Evolutionary conservation across 1,284 basidiomycete species (phyloP).

Genomic region (Naganishia albida): DNA sequence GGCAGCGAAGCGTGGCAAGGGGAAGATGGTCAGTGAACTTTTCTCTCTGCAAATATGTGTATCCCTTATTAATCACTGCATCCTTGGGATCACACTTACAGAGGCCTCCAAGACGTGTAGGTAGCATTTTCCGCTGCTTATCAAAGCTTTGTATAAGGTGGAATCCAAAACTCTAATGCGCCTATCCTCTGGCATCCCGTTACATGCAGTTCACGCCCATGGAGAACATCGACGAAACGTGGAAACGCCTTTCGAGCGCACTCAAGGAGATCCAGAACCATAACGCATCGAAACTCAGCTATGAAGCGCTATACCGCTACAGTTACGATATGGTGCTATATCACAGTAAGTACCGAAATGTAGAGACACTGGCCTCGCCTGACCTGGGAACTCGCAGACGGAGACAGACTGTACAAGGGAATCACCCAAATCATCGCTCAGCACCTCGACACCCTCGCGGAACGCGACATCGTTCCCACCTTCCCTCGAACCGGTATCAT

Average conservation of each 20-base stretch:
- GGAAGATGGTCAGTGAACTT: conserved; percentile 19
- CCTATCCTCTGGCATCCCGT: neutral
- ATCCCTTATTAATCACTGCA: neutral
- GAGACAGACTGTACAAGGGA: conserved; percentile 85
- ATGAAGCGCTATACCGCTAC: conserved; percentile 94
- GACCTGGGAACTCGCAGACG: conserved; percentile 50
- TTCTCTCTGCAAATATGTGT: neutral
- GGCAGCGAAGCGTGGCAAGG: conserved; percentile 28
- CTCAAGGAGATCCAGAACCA: conserved; percentile 95
- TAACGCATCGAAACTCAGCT: conserved; percentile 87
- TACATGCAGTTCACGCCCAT: conserved; percentile 35
- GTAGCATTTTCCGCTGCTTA: neutral
- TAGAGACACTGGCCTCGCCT: neutral
- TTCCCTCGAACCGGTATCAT: conserved; percentile 64
- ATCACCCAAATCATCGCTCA: conserved; percentile 75
- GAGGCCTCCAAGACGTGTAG: conserved; percentile 22
- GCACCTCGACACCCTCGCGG: conserved; percentile 79
- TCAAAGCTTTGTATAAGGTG: too few species aligned
- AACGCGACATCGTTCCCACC: conserved; percentile 73
- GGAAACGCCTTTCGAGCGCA: conserved; percentile 59
- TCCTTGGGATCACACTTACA: neutral
- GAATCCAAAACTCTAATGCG: neutral
- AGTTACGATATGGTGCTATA: conserved; percentile 91
- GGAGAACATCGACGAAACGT: conserved; percentile 49
- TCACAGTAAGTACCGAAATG: conserved; percentile 57